Base-by-base conservation (phyloP, 2,329 filamentous ascomycete species). In the Cytospora piceae region DNA sequence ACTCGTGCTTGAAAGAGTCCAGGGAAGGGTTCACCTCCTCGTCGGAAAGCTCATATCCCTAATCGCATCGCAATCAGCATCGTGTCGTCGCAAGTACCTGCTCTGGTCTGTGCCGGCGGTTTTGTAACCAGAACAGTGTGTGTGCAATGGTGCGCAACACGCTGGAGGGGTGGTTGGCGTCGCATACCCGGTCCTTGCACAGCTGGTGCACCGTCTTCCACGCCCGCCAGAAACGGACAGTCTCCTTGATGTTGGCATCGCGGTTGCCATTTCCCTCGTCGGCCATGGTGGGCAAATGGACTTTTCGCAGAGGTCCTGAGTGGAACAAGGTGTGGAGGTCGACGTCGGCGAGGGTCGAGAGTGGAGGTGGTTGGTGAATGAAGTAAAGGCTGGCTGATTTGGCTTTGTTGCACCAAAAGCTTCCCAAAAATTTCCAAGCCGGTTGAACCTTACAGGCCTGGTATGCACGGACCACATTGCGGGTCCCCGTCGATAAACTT, bases 161-260 rank as follows among this genome's bases (percentile, higher is more conserved):
- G 32, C 17, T 24, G 24, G 66, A 70, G 69, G 67, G 6, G 56
- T 4, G 22, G 27, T 7, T 42, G 59, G 55, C 60, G 53, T 42
- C 53, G 73, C 90, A 73, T 86, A 97, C 94, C 77, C 94, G 83
- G 78, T 98, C 95, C 68, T 86, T 84, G 72, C 95, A 90, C 94
- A 99, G 96, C 84, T 99, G 92, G 78, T 96, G 93, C 58, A 93
- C 89, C 11, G 95, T 99, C 79, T 89, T 88, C 87, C 92, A 96
- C 73, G 94, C 93, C 78, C 94, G 91, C 94, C 95, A 99, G 72
- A 97, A 87, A 75, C 91, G 88, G 73, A 85, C 81, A 58, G 84
- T 77, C 77, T 82, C 80, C 76, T 84, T 83, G 70, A 80, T 77
- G 76, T 82, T 83, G 69, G 79, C 74, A 68, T 77, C 76, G 27